These are phyloP conservation scores for Lactifluus volemus DNA, from an alignment of 768 basidiomycete species.

Conservation along the genomic window DNA sequence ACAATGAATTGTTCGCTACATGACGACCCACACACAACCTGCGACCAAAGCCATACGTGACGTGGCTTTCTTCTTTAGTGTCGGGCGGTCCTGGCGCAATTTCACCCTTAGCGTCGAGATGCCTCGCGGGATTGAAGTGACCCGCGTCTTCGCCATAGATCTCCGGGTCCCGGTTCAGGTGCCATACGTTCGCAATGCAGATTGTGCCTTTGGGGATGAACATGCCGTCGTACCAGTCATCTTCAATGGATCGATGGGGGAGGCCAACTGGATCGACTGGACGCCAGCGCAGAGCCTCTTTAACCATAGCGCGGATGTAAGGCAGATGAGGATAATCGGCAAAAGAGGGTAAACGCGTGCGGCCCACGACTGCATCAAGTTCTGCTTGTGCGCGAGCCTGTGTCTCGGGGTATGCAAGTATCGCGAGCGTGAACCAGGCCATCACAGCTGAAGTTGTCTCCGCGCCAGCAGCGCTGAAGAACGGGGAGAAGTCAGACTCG, in stretches of 20 bases:
- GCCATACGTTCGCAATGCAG: constrained; percentile 19
- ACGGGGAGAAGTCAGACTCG: not conserved
- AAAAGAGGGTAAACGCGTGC: constrained; percentile 14
- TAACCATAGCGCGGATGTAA: constrained; percentile 19
- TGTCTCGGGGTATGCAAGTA: constrained; percentile 17
- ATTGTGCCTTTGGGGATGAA: constrained; percentile 18
- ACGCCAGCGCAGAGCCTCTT: constrained; percentile 18
- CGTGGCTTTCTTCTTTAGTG: constrained; percentile 18
- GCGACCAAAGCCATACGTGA: constrained; percentile 17
- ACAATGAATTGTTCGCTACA: constrained; percentile 16
- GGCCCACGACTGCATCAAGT: constrained; percentile 18
- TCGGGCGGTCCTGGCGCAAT: constrained; percentile 14
- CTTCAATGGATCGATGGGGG: constrained; percentile 19
- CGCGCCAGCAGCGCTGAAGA: constrained; percentile 15
- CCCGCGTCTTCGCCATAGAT: constrained; percentile 17
- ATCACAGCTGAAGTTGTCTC: constrained; percentile 18
- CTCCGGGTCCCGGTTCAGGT: constrained; percentile 15
- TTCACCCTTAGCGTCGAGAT: constrained; percentile 10
- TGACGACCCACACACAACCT: constrained; percentile 18
- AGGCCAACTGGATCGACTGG: constrained; percentile 17
- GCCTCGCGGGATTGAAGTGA: constrained; percentile 18
- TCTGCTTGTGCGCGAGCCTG: constrained; percentile 16
- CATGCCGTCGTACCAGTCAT: constrained; percentile 20
- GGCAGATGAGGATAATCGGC: constrained; percentile 15
- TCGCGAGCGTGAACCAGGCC: constrained; percentile 18